A percentile compares a stretch with the other conserved stretches of the same genome.
phyloP scores from a whole-genome alignment of 331 rosid genomes.

The Arachis monticola region DNA sequence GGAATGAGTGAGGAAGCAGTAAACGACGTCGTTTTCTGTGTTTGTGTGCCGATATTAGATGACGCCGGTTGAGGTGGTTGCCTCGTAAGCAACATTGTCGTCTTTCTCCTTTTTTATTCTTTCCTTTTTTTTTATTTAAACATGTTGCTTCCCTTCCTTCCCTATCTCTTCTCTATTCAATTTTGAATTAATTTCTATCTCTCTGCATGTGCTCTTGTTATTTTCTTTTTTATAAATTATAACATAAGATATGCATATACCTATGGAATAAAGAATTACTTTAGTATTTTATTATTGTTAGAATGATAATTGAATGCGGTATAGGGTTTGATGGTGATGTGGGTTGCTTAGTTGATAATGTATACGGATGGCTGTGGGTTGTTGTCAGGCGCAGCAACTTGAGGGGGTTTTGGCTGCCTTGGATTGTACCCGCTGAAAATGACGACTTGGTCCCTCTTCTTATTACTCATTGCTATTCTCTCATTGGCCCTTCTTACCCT shows the following conservation, averaged over 20 bases:
- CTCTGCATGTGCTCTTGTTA: too few species aligned
- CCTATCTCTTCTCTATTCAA: too few species aligned
- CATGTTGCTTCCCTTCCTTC: too few species aligned
- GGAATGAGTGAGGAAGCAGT: not conserved
- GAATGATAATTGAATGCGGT: too few species aligned
- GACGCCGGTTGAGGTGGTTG: constrained; percentile 50
- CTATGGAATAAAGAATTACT: too few species aligned
- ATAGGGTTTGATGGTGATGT: not conserved
- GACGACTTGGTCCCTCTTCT: not conserved
- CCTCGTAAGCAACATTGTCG: constrained; percentile 46
- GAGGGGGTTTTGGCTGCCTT: constrained; percentile 18
- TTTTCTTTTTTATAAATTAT: too few species aligned
- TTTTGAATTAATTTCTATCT: too few species aligned
- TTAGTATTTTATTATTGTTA: too few species aligned
- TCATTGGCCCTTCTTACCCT: not conserved
- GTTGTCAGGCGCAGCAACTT: constrained; percentile 37
- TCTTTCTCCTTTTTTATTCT: not conserved
- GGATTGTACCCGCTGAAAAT: not conserved
- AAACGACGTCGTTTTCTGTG: constrained; percentile 48
- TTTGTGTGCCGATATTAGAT: not conserved
- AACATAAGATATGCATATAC: too few species aligned
- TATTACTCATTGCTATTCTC: not conserved
- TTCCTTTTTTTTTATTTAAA: too few species aligned
- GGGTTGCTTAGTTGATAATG: constrained; percentile 16
- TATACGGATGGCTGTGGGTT: constrained; percentile 26